A percentile compares a stretch with the other conserved stretches of the same genome.
These are phyloP conservation scores for Aureobasidium uvarum DNA, from an alignment of 2,329 filamentous ascomycete genomes.

Conservation along the genomic window DNA sequence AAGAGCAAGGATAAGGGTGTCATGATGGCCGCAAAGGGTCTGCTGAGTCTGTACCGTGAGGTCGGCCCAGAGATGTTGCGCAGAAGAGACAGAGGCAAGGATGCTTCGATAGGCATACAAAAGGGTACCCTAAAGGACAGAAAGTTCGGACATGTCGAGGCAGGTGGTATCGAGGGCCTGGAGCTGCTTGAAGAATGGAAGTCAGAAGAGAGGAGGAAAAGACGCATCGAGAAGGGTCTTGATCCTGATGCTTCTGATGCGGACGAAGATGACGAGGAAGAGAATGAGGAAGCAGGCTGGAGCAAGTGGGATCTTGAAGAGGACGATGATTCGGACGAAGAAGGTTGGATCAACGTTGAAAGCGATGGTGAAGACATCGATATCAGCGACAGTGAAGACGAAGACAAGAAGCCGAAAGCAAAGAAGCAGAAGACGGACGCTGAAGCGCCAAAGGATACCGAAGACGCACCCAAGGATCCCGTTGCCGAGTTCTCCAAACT, in stretches of 20 bases:
- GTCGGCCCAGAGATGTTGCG: constrained; percentile 84
- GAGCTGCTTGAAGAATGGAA: constrained; percentile 93
- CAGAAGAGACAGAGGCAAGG: constrained; percentile 87
- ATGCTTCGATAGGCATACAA: constrained; percentile 78
- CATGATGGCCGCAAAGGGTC: constrained; percentile 96
- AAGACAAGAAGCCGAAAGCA: constrained; percentile 53
- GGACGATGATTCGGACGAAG: constrained; percentile 64
- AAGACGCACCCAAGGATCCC: constrained; percentile 39
- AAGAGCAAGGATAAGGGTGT: constrained; percentile 98
- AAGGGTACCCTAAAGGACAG: constrained; percentile 71
- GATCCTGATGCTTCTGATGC: constrained; percentile 60
- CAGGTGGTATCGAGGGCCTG: constrained; percentile 83
- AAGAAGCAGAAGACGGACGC: constrained; percentile 62
- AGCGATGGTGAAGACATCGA: constrained; percentile 75
- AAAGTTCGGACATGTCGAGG: constrained; percentile 77
- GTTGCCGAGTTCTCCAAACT: constrained; percentile 58
- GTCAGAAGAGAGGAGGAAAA: constrained; percentile 77
- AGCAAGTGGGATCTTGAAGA: constrained; percentile 62
- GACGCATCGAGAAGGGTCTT: constrained; percentile 66
- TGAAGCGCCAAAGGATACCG: constrained; percentile 28
- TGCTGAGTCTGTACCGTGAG: constrained; percentile 87
- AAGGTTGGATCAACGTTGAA: constrained; percentile 89
- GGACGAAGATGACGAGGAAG: constrained; percentile 61
- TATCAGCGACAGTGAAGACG: constrained; percentile 71
- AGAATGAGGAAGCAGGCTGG: constrained; percentile 55